These are phyloP conservation scores for Xylariaceae sp. DNA, from an alignment of 2,329 filamentous ascomycete genomes.

Conservation along the genomic window DNA sequence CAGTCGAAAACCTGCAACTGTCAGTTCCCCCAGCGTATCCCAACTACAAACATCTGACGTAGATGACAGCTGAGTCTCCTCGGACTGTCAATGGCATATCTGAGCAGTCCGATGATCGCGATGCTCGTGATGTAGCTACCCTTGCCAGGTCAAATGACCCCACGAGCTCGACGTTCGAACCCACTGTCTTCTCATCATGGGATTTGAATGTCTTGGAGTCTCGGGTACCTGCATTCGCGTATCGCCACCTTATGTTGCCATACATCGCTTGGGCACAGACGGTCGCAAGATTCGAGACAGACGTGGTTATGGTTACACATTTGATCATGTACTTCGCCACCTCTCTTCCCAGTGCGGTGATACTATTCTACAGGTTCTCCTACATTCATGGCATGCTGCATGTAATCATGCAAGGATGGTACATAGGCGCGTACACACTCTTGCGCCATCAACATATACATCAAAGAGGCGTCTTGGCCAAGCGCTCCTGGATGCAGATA, in stretches of 20 bases:
- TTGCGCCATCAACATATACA: conserved; percentile 87
- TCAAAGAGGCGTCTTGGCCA: conserved; percentile 64
- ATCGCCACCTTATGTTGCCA: conserved; percentile 22
- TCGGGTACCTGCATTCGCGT: conserved; percentile 31
- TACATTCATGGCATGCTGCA: conserved; percentile 68
- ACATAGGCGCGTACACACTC: conserved; percentile 71
- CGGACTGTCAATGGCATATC: conserved; percentile 13
- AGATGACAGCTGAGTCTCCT: neutral
- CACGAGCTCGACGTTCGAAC: conserved; percentile 40
- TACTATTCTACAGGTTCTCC: conserved; percentile 62
- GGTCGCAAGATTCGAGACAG: conserved; percentile 35
- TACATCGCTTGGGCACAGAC: conserved; percentile 28
- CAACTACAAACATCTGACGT: neutral
- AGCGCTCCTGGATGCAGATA: conserved; percentile 39
- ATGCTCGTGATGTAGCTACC: conserved; percentile 33
- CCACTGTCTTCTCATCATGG: conserved; percentile 42
- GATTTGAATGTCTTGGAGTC: conserved; percentile 37
- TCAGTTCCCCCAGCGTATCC: too few species aligned
- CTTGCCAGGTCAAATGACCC: conserved; percentile 45
- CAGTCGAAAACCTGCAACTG: neutral
- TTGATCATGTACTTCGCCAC: conserved; percentile 69
- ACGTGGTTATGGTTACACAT: conserved; percentile 77
- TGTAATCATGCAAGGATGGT: conserved; percentile 63
- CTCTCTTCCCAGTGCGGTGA: conserved; percentile 65
- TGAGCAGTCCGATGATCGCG: conserved; percentile 14